Evolutionary conservation across 2,329 filamentous ascomycete genomes (phyloP), one percentile per base, ranked within the genome.

Genomic region (Esteya vermicola): DNA sequence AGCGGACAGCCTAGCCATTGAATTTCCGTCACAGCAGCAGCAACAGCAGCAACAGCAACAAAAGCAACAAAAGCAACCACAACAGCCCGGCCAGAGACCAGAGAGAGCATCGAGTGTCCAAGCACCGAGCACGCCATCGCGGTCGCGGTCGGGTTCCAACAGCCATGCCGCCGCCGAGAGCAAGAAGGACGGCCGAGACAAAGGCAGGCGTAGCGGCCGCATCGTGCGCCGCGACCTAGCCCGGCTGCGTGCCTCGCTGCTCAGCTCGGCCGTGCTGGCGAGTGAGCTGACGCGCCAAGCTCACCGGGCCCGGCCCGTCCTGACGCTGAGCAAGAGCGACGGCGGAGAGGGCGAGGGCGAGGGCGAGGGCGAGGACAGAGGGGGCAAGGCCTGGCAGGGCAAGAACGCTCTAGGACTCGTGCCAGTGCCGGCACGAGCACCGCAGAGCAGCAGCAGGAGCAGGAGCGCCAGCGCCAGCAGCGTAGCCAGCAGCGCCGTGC

Each of bases 191-290:
- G 21, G 21, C 33, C 8, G 13, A 8, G n/a, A n/a, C n/a, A n/a
- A n/a, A n/a, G n/a, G n/a, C n/a, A n/a, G n/a, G n/a, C n/a, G n/a
- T n/a, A n/a, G n/a, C n/a, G n/a, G n/a, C n/a, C n/a, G n/a, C n/a
- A n/a, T n/a, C n/a, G n/a, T 42, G 9, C 75, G 71, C 50, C 73
- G 74, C n/a, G 89, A 95, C 50, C 71, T 93, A 39, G 81, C 82
- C 14, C 78, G 85, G n/a, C 69, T 88, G 3, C 72, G 77, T 42
- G 74, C 85, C 1, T 66, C 93, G 9, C 72, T 94, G 31, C 65
- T 93, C 19, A 82, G 79, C 46, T 85, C 85, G 0, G 88, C 86
- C n/a, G 78, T 95, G 52, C 93, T 93, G 60, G 88, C 89, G 1
- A 78, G 78, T 51, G 84, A 91, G 52, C 83, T 95, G 40, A 68